A percentile compares a stretch with the other conserved stretches of the same genome.
Evolutionary conservation across 345 rosid genomes (phyloP).

Genomic region (Aquilaria yunnanensis): DNA sequence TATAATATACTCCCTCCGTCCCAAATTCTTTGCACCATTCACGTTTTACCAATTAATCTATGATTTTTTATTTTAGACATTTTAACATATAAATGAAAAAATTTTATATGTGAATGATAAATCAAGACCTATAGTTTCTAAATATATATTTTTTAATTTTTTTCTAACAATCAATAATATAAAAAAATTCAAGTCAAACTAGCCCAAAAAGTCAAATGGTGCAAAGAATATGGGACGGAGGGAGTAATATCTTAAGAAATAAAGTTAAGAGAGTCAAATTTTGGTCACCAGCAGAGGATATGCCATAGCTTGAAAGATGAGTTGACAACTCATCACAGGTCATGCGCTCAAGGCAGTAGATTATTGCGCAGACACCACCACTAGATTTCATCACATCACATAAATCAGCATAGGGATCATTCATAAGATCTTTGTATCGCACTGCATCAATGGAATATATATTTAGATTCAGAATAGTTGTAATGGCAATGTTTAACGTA

Average conservation of each 20-base stretch:
- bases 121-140: too few relatives aligned
- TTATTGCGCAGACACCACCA: conserved; percentile 76
- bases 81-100: too few relatives aligned
- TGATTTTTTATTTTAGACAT: too few relatives aligned
- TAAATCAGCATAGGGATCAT: conserved; percentile 71
- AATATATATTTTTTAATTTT: too few relatives aligned
- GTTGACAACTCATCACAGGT: conserved; percentile 81
- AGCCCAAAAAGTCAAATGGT: too few relatives aligned
- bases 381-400: conserved; percentile 52
- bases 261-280: neutral
- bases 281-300: conserved; percentile 76
- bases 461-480: conserved; percentile 25
- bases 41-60: too few relatives aligned
- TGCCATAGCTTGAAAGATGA: conserved; percentile 64
- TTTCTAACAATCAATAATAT: too few relatives aligned
- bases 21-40: too few relatives aligned
- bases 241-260: neutral
- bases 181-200: too few relatives aligned
- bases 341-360: conserved; percentile 94
- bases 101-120: too few relatives aligned
- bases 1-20: too few relatives aligned
- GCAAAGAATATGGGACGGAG: too few relatives aligned
- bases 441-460: conserved; percentile 46
- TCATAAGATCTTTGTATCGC: conserved; percentile 82
- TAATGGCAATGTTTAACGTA: neutral